A percentile compares a stretch with the other conserved stretches of the same genome.
Evolutionary conservation across 495 filamentous ascomycete species (phyloP).

Genomic region (Tuber aestivum): DNA sequence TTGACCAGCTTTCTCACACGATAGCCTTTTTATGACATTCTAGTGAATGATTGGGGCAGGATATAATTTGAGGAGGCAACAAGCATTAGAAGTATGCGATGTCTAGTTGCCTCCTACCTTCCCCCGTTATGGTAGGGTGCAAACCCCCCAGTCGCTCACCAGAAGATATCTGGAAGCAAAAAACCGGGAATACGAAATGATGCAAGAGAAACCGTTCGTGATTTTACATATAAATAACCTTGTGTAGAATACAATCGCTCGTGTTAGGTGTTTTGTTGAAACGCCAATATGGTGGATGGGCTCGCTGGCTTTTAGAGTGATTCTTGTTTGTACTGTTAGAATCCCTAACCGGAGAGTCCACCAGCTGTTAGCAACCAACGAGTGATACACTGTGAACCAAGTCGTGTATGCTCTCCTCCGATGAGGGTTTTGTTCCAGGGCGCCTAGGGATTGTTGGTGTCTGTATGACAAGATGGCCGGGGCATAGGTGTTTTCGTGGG

Average conservation of each 20-base stretch:
- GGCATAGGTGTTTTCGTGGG: neutral
- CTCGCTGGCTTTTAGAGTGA: neutral
- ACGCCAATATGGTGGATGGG: neutral
- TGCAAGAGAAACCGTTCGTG: neutral
- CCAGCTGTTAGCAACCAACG: neutral
- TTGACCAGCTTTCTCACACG: neutral
- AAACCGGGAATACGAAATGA: neutral
- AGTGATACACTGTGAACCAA: neutral
- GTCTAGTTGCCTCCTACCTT: neutral
- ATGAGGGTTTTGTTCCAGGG: neutral
- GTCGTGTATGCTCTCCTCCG: neutral
- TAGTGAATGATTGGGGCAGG: neutral
- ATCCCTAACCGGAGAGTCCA: neutral
- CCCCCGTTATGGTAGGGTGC: neutral
- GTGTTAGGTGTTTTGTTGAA: neutral
- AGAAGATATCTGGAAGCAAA: neutral
- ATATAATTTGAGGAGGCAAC: neutral
- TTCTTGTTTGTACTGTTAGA: neutral
- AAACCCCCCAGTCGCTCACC: neutral
- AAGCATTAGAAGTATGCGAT: neutral
- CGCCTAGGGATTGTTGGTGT: neutral
- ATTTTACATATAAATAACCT: neutral
- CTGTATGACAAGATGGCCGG: neutral
- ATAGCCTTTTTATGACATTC: neutral
- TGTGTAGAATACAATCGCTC: neutral